Conservation (phyloP, 495 filamentous ascomycete genomes). For the Polyplosphaeria fusca region DNA sequence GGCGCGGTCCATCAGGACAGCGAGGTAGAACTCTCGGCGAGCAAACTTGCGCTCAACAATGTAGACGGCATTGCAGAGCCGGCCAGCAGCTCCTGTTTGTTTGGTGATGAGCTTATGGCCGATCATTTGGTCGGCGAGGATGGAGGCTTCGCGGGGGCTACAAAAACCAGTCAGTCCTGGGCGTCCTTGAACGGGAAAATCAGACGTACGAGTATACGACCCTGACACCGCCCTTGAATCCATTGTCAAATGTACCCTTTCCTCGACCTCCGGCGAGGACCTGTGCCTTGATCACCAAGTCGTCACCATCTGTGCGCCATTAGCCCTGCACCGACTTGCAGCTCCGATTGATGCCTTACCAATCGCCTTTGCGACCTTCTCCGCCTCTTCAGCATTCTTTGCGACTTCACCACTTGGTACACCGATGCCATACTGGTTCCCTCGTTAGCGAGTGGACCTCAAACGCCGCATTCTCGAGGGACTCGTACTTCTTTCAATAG, state of each 20-base stretch:
- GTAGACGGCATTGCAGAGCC: conserved; percentile 92
- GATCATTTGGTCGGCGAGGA: conserved; percentile 99
- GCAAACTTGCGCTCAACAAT: conserved; percentile 99
- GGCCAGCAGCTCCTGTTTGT: conserved; percentile 89
- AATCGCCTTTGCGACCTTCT: conserved; percentile 83
- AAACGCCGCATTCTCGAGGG: not conserved
- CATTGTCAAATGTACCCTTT: conserved; percentile 96
- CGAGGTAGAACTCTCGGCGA: conserved; percentile 97
- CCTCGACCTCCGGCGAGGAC: conserved; percentile 95
- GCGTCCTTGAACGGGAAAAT: too few species aligned
- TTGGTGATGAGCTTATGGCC: conserved; percentile 99
- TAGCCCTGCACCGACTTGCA: conserved; percentile 17
- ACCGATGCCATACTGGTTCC: conserved; percentile 80
- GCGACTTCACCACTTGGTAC: conserved; percentile 87
- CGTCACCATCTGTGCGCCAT: conserved; percentile 64
- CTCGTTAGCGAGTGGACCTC: conserved; percentile 5
- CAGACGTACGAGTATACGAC: conserved; percentile 92
- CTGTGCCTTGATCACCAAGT: conserved; percentile 99
- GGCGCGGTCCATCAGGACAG: conserved; percentile 92
- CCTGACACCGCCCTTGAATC: conserved; percentile 95
- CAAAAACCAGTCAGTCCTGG: too few species aligned
- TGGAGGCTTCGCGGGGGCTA: conserved; percentile 80
- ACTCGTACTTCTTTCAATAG: conserved; percentile 74
- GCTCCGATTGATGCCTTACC: conserved; percentile 47
- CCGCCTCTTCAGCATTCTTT: conserved; percentile 77